A percentile compares a stretch with the other conserved stretches of the same genome.
Conservation (phyloP, 139 green algal genomes). For the Haematococcus lacustris region DNA sequence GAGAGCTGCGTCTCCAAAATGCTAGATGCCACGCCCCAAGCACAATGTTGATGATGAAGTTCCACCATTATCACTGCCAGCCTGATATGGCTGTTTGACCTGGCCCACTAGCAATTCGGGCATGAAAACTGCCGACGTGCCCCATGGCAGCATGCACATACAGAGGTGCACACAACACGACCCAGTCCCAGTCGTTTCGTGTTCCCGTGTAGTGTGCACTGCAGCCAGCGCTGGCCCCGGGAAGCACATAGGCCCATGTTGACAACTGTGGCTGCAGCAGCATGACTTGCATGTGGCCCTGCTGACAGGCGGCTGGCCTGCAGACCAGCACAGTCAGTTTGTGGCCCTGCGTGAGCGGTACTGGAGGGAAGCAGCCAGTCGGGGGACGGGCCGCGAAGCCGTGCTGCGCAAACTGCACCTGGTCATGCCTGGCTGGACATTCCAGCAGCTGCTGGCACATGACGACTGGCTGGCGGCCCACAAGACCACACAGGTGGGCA, state of each 20-base stretch:
- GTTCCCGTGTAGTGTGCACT: background rate
- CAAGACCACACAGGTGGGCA: background rate
- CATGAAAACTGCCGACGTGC: background rate
- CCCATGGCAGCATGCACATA: background rate
- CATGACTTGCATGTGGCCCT: background rate
- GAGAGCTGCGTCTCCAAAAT: no score
- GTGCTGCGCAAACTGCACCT: conserved; percentile 13
- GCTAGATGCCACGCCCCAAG: no score
- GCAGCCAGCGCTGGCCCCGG: background rate
- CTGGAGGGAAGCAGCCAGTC: conserved; percentile 3
- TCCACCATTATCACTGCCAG: no score
- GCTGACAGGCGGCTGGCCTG: conserved; percentile 13
- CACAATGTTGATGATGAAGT: no score
- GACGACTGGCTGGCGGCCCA: conserved; percentile 18
- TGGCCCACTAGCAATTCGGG: no score
- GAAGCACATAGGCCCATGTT: background rate
- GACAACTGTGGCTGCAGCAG: background rate
- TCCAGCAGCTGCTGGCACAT: conserved; percentile 12
- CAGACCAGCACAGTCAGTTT: conserved; percentile 22
- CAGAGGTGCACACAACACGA: background rate
- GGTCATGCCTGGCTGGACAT: conserved; percentile 10
- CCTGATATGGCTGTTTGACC: no score
- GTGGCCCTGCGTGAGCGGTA: conserved; percentile 11
- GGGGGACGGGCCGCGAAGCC: conserved; percentile 5
- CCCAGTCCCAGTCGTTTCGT: background rate